These are phyloP conservation scores for Suhomyces panamericanus DNA, from an alignment of 1,139 yeast species.

Conservation along the genomic window DNA sequence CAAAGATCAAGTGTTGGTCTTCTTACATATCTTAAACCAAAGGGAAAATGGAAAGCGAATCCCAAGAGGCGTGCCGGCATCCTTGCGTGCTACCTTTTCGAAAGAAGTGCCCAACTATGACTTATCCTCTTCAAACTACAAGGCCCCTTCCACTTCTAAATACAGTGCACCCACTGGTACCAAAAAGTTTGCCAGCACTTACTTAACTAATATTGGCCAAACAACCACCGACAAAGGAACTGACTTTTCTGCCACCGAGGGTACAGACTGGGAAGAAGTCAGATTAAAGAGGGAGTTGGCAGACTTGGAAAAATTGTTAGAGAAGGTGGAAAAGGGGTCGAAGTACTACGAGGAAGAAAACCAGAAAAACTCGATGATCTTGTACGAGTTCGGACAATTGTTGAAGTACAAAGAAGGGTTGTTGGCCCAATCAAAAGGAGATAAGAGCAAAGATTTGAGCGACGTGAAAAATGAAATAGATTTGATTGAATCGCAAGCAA, in stretches of 20 bases:
- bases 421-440: constrained; percentile 12
- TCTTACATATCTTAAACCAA: constrained; percentile 86
- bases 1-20: constrained; percentile 87
- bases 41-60: constrained; percentile 84
- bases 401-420: constrained; percentile 57
- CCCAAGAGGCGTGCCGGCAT: constrained; percentile 94
- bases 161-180: constrained; percentile 16
- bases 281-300: constrained; percentile 76
- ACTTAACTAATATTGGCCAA: constrained; percentile 46
- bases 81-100: constrained; percentile 86
- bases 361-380: constrained; percentile 40
- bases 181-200: constrained; percentile 40
- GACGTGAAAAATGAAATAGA: constrained; percentile 59
- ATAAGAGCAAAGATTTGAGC: constrained; percentile 29
- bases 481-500: constrained; percentile 65
- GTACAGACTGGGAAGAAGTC: constrained; percentile 86
- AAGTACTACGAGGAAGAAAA: constrained; percentile 27
- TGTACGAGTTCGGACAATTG: constrained; percentile 80
- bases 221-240: constrained; percentile 60
- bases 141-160: constrained; percentile 17
- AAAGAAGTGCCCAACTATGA: constrained; percentile 83
- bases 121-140: constrained; percentile 31
- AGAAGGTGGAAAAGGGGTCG: constrained; percentile 57
- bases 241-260: constrained; percentile 71
- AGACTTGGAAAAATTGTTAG: constrained; percentile 66